Base-by-base conservation (phyloP, 305 asterid genomes). In the Fraxinus sp. region DNA sequence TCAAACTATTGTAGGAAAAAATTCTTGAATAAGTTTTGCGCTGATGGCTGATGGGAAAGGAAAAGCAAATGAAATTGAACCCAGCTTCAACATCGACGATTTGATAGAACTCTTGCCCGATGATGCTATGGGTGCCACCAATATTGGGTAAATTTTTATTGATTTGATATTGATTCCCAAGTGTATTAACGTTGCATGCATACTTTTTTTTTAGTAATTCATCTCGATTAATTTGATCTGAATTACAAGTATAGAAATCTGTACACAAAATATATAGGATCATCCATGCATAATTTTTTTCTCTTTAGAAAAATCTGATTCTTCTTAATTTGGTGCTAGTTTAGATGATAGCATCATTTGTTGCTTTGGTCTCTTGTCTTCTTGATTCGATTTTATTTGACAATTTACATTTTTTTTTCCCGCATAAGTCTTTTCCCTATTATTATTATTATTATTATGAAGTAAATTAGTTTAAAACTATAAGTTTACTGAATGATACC, bases 71-170 rank as follows among this genome's bases (percentile, higher is more conserved):
- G 85, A 78, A 74, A 70, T 79, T 28, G 87, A 85, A 18, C 80
- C 70, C 14, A 43, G 28, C 80, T 77, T 77, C 80, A 33, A 77
- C 39, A 43, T 77, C 39, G 80, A 77, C 20, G 82, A 83, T n/a
- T 81, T 83, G 88, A 36, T 83, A 13, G 84, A 41, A 36, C 49
- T 87, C 83, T 81, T 83, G 52, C 88, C 88, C 22, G 88, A 87
- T 68, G 76, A 32, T 36, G 73, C 82, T 22, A 78, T 46, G 14
- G 80, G 62, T 26, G 68, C 33, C 26, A 24, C 84, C 10, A 85
- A 79, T 18, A 13, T 77, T 70, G 87, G 87, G 90, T 87, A 39
- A 84, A 71, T 70, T 79, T 46, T 55, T 73, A 0, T 36, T 26
- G 22, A 77, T n/a, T 26, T 28, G 62, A 46, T 76, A n/a, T 18